Percentiles rank a stretch among this genome's conserved stretches.
phyloP scores from a whole-genome alignment of 176 grass and related monocot genomes.

The Luzula sylvatica region DNA sequence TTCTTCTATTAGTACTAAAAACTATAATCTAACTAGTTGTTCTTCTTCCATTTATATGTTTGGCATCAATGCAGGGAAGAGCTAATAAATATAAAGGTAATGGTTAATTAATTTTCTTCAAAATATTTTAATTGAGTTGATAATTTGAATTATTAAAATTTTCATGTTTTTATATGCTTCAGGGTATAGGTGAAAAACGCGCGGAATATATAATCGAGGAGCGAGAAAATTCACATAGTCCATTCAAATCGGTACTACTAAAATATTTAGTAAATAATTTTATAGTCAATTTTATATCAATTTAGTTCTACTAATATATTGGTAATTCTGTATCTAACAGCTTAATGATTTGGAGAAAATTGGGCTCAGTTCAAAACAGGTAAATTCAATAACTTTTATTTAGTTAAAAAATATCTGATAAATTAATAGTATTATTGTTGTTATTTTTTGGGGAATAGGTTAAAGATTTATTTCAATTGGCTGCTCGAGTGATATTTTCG shows the following conservation, averaged over 20 bases:
- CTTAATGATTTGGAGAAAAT: conserved; percentile 71
- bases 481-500: conserved; percentile 16
- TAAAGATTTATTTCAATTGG: conserved; percentile 18
- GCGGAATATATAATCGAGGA: conserved; percentile 86
- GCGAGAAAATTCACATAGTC: conserved; percentile 46
- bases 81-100: conserved; percentile 68
- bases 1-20: neutral
- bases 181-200: conserved; percentile 86
- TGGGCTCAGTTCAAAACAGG: conserved; percentile 79
- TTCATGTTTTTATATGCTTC: conserved; percentile 3
- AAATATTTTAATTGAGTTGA: neutral
- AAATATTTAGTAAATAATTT: no score
- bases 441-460: neutral
- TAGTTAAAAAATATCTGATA: neutral
- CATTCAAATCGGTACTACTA: conserved; percentile 76
- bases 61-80: conserved; percentile 61
- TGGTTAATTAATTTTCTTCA: neutral
- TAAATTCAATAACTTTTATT: conserved; percentile 20
- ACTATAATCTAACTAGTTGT: conserved; percentile 21
- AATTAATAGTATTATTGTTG: neutral
- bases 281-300: neutral
- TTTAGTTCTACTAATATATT: conserved; percentile 14
- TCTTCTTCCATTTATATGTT: conserved; percentile 3
- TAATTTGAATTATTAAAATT: conserved; percentile 11
- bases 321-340: conserved; percentile 30